Percentiles rank a stretch among this genome's conserved stretches.
phyloP scores from a whole-genome alignment of 2,329 filamentous ascomycete genomes.

The Exophiala calicioides region DNA sequence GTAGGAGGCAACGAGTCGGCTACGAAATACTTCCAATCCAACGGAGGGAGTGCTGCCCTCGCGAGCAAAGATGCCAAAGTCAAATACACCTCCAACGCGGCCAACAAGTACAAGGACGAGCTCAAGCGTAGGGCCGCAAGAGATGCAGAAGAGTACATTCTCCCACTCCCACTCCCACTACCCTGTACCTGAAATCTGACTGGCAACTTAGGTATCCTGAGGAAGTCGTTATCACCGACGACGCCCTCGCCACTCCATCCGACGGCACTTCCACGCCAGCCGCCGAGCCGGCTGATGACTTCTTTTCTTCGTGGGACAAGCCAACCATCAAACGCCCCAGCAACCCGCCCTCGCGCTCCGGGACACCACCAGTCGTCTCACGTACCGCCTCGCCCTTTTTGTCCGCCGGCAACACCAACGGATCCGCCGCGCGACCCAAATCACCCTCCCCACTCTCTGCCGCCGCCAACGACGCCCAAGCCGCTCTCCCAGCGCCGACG shows the following conservation, averaged over 20 bases:
- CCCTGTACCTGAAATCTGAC: slow-evolving; percentile 29
- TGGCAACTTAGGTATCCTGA: slow-evolving; percentile 67
- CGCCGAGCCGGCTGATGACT: slow-evolving; percentile 74
- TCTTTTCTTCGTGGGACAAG: slow-evolving; percentile 99
- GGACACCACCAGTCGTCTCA: slow-evolving; percentile 77
- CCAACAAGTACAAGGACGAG: slow-evolving; percentile 97
- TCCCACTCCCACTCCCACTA: neutral
- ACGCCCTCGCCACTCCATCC: slow-evolving; percentile 57
- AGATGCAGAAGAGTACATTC: slow-evolving; percentile 80
- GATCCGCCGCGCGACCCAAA: slow-evolving; percentile 71
- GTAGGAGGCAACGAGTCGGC: slow-evolving; percentile 97
- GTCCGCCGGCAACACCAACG: slow-evolving; percentile 65
- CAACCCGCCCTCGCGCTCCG: slow-evolving; percentile 85
- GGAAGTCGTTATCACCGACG: slow-evolving; percentile 82
- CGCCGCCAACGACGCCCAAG: slow-evolving; percentile 54
- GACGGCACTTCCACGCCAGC: slow-evolving; percentile 75
- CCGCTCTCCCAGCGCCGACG: slow-evolving; percentile 56
- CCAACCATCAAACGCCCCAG: slow-evolving; percentile 94
- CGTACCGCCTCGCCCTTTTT: slow-evolving; percentile 90
- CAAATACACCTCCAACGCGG: slow-evolving; percentile 93
- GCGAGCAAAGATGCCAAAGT: slow-evolving; percentile 96
- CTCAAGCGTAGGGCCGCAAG: slow-evolving; percentile 79
- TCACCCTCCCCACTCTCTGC: slow-evolving; percentile 67
- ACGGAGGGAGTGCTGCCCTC: slow-evolving; percentile 89
- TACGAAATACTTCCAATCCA: slow-evolving; percentile 96